Conservation (phyloP, 805 yeast genomes). For the Kurtzmaniella fragi region DNA sequence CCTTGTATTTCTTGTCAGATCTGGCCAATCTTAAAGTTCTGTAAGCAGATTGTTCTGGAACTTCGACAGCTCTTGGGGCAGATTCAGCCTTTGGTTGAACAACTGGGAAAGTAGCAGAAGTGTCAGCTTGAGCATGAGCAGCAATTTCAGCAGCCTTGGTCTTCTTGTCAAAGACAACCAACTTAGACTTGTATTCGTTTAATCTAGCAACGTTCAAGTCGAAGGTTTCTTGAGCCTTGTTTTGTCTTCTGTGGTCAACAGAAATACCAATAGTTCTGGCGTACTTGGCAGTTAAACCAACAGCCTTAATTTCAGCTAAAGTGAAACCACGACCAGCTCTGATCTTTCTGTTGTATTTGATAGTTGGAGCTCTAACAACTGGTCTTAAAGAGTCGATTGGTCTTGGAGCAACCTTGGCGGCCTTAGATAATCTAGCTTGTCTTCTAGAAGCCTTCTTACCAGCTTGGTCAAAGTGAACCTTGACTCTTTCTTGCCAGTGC, state of each 20-base stretch:
- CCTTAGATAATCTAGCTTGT: conserved; percentile 87
- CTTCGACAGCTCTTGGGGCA: conserved; percentile 86
- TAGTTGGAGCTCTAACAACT: conserved; percentile 97
- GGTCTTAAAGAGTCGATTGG: conserved; percentile 97
- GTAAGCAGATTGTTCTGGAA: conserved; percentile 70
- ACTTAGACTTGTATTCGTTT: conserved; percentile 91
- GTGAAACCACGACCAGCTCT: conserved; percentile 99
- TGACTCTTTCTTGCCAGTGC: conserved; percentile 99
- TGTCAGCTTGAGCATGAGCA: conserved; percentile 66
- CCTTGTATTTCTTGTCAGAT: conserved; percentile 89
- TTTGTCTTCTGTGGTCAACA: conserved; percentile 99
- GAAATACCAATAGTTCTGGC: conserved; percentile 99
- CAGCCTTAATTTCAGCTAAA: conserved; percentile 96
- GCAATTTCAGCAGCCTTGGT: conserved; percentile 62
- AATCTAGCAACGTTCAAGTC: conserved; percentile 94
- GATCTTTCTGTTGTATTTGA: conserved; percentile 98
- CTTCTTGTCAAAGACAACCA: conserved; percentile 94
- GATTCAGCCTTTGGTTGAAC: conserved; percentile 68
- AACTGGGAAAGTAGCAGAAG: conserved; percentile 87
- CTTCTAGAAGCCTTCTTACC: conserved; percentile 99
- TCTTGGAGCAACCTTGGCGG: conserved; percentile 94
- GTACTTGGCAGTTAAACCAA: conserved; percentile 83
- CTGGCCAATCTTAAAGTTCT: conserved; percentile 93
- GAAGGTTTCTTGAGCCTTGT: conserved; percentile 94
- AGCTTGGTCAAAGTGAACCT: conserved; percentile 99